A percentile compares a stretch with the other conserved stretches of the same genome.
phyloP scores from a whole-genome alignment of 805 yeast genomes.

The Wickerhamomyces queroliae region DNA sequence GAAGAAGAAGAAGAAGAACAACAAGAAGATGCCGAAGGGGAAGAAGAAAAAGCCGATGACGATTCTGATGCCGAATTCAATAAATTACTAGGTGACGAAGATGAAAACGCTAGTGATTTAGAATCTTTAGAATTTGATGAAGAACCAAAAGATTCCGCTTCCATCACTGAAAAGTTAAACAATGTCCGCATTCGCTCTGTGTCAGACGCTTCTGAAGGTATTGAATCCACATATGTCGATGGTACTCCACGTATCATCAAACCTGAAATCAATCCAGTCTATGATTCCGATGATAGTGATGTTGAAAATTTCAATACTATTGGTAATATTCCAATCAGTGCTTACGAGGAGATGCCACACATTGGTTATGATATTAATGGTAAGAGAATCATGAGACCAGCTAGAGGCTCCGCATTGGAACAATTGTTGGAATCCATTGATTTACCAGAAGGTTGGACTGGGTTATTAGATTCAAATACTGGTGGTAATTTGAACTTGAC shows the following conservation, averaged over 20 bases:
- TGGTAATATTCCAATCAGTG: slow-evolving; percentile 88
- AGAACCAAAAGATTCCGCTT: slow-evolving; percentile 45
- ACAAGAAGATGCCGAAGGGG: slow-evolving; percentile 9
- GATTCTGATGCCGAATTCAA: slow-evolving; percentile 64
- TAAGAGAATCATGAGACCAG: slow-evolving; percentile 98
- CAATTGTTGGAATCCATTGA: slow-evolving; percentile 86
- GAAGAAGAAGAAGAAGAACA: slow-evolving; percentile 17
- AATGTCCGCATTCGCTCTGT: slow-evolving; percentile 49
- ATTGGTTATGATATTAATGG: slow-evolving; percentile 97
- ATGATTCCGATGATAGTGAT: slow-evolving; percentile 92
- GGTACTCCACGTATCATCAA: slow-evolving; percentile 72
- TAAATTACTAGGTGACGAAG: slow-evolving; percentile 51
- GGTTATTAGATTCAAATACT: slow-evolving; percentile 83
- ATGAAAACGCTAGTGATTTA: slow-evolving; percentile 24
- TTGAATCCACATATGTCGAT: slow-evolving; percentile 56
- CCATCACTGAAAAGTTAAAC: slow-evolving; percentile 49
- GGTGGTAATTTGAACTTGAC: slow-evolving; percentile 81
- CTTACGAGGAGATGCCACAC: slow-evolving; percentile 96
- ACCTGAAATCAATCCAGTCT: slow-evolving; percentile 93
- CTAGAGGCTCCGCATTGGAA: slow-evolving; percentile 92
- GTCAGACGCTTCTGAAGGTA: slow-evolving; percentile 33
- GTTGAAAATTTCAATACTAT: slow-evolving; percentile 77
- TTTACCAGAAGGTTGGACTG: slow-evolving; percentile 98
- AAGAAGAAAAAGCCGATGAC: slow-evolving; percentile 8
- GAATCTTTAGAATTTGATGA: slow-evolving; percentile 45